Base-by-base conservation (phyloP, 2,329 filamentous ascomycete genomes). In the Claviceps africana region DNA sequence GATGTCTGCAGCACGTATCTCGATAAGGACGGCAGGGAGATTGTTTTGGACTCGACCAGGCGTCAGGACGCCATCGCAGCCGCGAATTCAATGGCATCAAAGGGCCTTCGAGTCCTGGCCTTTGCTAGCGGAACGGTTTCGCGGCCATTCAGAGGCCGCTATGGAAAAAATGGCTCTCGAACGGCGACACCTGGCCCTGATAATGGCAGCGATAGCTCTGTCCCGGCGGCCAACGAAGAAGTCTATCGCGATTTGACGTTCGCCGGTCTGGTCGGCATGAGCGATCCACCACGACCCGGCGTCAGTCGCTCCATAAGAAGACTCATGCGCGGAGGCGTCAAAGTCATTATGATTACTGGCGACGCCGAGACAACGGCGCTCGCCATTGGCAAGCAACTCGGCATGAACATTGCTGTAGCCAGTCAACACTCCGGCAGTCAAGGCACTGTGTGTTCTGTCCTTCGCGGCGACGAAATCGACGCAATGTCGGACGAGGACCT, bases 331-430 rank as follows among this genome's bases (percentile, higher is more conserved):
- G 93, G 93, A 51, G 91, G 91, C 40, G 93, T 98, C 56, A 93
- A 89, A 66, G 88, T 98, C 47, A 94, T 98, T 60, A 98, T 98
- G 93, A 97, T 98, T 59, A 98, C 93, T 10, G 93, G 93, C 54
- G 93, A 98, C 66, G 88, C 93, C 17, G 89, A 97, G 65, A 88
- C 88, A 1, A 98, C 93, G 2, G 93, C 93, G 2, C 76, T 96
- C 46, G 93, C 93, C 0, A 97, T 98, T 64, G 93, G 88, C 31
- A 88, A 80, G 67, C 91, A 95, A 63, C 76, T 98, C n/a, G 93
- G 93, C 42, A 98, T 98, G 88, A 82, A 83, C 2, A 80, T 97
- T 53, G 78, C 76, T 11, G 67, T 69, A 51, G 72, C 72, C 57
- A 77, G 69, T 55, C 77, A 68, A 55, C 75, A 75, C 61, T 72